phyloP scores from a whole-genome alignment of 805 yeast genomes.

The Saturnispora dispora region DNA sequence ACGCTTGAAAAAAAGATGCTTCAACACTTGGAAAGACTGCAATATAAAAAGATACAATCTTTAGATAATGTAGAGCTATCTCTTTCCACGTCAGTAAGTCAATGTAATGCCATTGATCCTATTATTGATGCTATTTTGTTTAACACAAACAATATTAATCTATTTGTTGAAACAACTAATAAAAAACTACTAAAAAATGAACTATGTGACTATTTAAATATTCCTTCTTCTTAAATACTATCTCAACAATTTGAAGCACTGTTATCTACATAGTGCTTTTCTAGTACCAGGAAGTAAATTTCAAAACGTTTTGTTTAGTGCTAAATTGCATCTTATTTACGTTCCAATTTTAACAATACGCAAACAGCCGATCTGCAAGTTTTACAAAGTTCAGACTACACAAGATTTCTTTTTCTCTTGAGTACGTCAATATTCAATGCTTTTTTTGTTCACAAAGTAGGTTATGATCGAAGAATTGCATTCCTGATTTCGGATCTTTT shows the following conservation, averaged over 20 bases:
- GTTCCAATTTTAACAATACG: too few species aligned
- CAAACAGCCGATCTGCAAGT: too few species aligned
- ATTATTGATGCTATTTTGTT: neutral
- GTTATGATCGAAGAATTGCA: too few species aligned
- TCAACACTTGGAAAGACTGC: slow-evolving; percentile 51
- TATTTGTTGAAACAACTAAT: slow-evolving; percentile 43
- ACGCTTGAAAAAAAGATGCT: slow-evolving; percentile 48
- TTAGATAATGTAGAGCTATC: slow-evolving; percentile 39
- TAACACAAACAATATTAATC: neutral
- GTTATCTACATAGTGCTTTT: neutral
- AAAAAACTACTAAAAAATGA: slow-evolving; percentile 68
- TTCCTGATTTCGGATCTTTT: too few species aligned
- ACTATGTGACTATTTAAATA: slow-evolving; percentile 29
- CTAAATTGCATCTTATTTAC: too few species aligned
- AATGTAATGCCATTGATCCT: slow-evolving; percentile 49
- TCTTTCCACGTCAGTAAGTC: slow-evolving; percentile 36
- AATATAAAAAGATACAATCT: slow-evolving; percentile 51
- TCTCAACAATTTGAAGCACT: neutral
- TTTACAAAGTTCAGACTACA: too few species aligned
- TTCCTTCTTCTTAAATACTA: neutral
- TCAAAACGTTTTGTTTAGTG: too few species aligned
- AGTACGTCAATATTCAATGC: too few species aligned
- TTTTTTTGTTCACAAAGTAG: too few species aligned
- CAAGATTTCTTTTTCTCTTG: too few species aligned
- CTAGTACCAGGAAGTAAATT: too few species aligned